Base-by-base conservation (phyloP, 441 rosid species). In the Eruca vesicaria region DNA sequence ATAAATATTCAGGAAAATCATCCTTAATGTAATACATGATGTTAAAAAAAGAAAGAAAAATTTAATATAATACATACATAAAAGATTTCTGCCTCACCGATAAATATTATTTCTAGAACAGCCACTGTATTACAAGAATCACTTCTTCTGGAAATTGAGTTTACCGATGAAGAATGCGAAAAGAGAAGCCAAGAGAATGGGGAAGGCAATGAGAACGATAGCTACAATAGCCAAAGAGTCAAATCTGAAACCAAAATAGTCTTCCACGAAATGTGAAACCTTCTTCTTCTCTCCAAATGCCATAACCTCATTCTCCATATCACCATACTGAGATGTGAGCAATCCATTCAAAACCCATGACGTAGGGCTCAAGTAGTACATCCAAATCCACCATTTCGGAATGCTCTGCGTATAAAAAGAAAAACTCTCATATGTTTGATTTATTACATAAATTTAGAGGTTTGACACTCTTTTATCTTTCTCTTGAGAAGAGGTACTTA, bases 331-430 rank as follows among this genome's bases (percentile, higher is more conserved):
- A 0, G 90, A 88, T 26, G 89, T 86, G 29, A 90, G 74, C 82
- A 87, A 35, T 7, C 84, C 91, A 38, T 86, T 89, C 69, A 92
- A 79, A 9, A 82, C 70, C 96, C 94, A 90, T 55, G 97, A 87
- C 2, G 91, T 84, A 0, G 94, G 94, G 28, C 85, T 72, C 9
- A 81, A 11, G 62, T 86, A 90, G 63, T 88, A 85, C 70, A 81
- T 57, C 93, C 96, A 89, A n/a, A 86, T 59, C 94, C 94, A 90
- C 90, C 93, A 87, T 52, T 68, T 82, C 7, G 96, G 94, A 20
- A 87, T 89, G 18, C 53, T 76, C 92, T 86, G 86, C 85, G 84
- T 26, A 20, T 26, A 12, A 20, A 60, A 53, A 32, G 43, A 32
- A 32, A 28, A 69, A 48, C 20, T 23, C 56, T 50, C 56, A 15